Conservation (phyloP, 1,139 yeast species). For the Ogataea hybrid region DNA sequence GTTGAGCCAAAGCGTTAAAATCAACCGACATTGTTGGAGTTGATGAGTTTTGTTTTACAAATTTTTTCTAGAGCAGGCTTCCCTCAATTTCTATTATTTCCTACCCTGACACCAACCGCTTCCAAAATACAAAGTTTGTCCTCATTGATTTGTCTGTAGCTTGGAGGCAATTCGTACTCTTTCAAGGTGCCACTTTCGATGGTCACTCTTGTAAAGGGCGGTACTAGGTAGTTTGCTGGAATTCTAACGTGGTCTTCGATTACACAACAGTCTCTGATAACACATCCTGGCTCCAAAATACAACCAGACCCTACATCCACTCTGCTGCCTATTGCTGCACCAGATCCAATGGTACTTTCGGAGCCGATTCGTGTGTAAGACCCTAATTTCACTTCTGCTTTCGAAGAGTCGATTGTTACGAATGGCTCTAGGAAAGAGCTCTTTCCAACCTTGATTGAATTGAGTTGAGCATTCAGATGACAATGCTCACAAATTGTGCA, state of each 20-base stretch:
- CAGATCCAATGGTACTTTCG: constrained; percentile 3
- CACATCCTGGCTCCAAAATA: constrained; percentile 9
- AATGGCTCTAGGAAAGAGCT: constrained; percentile 14
- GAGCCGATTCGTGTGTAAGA: constrained; percentile 15
- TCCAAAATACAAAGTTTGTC: constrained; percentile 1
- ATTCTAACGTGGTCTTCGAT: constrained; percentile 16
- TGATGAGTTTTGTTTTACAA: not conserved
- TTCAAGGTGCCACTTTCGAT: not conserved
- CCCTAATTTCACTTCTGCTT: constrained; percentile 16
- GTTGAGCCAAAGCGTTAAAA: constrained; percentile 70
- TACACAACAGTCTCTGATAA: constrained; percentile 22
- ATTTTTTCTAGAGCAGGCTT: constrained; percentile 7
- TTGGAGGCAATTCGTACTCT: constrained; percentile 1
- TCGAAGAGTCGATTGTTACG: constrained; percentile 9
- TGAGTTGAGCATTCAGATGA: constrained; percentile 5
- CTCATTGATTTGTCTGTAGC: constrained; percentile 18
- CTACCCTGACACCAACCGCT: constrained; percentile 3
- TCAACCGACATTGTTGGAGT: constrained; percentile 46
- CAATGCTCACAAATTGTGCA: constrained; percentile 7
- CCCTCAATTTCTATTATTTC: not conserved
- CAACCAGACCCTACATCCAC: constrained; percentile 19
- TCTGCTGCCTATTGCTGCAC: constrained; percentile 17
- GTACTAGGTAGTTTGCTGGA: constrained; percentile 15
- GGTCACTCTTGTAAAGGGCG: constrained; percentile 18
- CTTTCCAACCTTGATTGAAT: constrained; percentile 17